These are phyloP conservation scores for Eleusine coracana DNA, from an alignment of 176 grass and related monocot species.

Conservation along the genomic window DNA sequence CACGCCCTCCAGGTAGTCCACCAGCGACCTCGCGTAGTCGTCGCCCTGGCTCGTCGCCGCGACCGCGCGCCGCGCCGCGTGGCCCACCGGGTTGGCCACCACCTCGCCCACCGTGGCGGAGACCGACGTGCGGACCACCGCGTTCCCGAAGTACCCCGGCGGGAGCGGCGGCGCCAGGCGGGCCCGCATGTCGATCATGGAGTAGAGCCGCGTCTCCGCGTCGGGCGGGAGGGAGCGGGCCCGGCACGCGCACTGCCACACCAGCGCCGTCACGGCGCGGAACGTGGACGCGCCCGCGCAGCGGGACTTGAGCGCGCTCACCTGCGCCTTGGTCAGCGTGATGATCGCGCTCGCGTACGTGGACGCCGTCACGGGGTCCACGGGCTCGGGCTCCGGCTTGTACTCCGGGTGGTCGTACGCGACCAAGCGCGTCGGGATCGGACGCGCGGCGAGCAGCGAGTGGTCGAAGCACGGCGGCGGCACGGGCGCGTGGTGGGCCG, in stretches of 20 bases:
- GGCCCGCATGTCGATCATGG: conserved; percentile 60
- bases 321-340: conserved; percentile 24
- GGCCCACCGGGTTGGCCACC: conserved; percentile 17
- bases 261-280: conserved; percentile 50
- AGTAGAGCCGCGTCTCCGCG: conserved; percentile 58
- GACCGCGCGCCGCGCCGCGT: conserved; percentile 16
- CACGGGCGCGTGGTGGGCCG: background rate
- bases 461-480: conserved; percentile 56
- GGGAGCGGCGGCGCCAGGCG: conserved; percentile 57
- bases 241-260: conserved; percentile 58
- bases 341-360: conserved; percentile 44
- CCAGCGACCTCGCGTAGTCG: conserved; percentile 52
- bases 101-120: conserved; percentile 30
- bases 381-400: conserved; percentile 44
- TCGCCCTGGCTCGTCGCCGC: conserved; percentile 45
- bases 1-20: conserved; percentile 52
- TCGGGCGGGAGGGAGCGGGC: conserved; percentile 29
- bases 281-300: conserved; percentile 54
- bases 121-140: conserved; percentile 52
- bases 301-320: conserved; percentile 41
- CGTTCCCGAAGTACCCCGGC: conserved; percentile 57
- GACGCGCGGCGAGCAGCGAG: conserved; percentile 42
- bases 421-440: background rate
- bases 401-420: conserved; percentile 68
- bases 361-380: background rate